These are phyloP conservation scores for Dryas integrifolia DNA, from an alignment of 331 rosid species.

Conservation along the genomic window DNA sequence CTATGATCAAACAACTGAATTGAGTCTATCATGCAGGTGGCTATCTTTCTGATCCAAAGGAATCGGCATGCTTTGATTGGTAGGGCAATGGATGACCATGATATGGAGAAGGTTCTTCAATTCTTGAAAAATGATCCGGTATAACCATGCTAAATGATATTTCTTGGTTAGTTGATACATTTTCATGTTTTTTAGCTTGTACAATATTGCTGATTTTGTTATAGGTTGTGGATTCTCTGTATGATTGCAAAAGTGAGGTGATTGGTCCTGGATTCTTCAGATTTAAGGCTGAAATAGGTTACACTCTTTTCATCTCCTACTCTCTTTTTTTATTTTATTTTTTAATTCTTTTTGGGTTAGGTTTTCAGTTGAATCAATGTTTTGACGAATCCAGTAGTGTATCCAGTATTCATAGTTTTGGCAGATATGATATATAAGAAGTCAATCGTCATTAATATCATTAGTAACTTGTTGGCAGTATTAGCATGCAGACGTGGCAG, in stretches of 20 bases:
- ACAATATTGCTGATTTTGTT: conserved; percentile 23
- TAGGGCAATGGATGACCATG: conserved; percentile 94
- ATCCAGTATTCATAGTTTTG: conserved; percentile 3
- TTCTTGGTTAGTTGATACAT: conserved; percentile 9
- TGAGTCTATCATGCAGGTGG: conserved; percentile 63
- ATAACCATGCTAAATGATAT: conserved; percentile 25
- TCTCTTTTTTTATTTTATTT: neutral
- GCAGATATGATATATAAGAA: neutral
- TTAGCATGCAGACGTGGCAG: neutral
- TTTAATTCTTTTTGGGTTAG: conserved; percentile 6
- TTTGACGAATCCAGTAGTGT: neutral
- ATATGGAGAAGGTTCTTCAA: conserved; percentile 83
- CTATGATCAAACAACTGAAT: conserved; percentile 18
- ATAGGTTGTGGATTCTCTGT: conserved; percentile 88
- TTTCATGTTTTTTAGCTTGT: conserved; percentile 18
- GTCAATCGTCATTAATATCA: neutral
- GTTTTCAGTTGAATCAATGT: conserved; percentile 8
- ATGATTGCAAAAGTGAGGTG: conserved; percentile 98
- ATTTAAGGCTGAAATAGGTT: conserved; percentile 98
- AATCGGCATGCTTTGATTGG: conserved; percentile 97
- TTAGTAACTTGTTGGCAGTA: neutral
- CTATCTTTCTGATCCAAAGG: conserved; percentile 95
- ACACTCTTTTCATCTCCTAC: conserved; percentile 24
- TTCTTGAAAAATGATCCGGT: conserved; percentile 92
- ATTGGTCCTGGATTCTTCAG: conserved; percentile 98